A percentile compares a stretch with the other conserved stretches of the same genome.
Conservation (phyloP, 73 alveolate species). For the Urostyla sp. region DNA sequence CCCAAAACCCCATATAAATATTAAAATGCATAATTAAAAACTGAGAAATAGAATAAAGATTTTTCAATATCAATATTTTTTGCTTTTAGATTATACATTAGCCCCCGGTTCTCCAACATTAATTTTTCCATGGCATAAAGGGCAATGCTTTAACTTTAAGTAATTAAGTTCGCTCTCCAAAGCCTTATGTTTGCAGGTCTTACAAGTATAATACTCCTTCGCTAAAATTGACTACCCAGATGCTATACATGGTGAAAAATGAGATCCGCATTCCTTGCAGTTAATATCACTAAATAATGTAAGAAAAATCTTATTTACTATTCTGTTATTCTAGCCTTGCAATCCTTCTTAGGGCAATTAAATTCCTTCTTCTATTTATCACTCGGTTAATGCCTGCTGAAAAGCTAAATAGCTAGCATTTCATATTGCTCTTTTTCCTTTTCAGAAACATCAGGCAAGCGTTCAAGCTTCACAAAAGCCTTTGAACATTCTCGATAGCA, state of each 20-base stretch:
- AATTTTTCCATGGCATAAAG: conserved; percentile 92
- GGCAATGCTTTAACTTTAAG: conserved; percentile 89
- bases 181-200: conserved; percentile 97
- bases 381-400: conserved; percentile 93
- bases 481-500: conserved; percentile 97
- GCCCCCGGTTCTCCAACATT: conserved; percentile 11
- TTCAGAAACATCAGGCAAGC: conserved; percentile 84
- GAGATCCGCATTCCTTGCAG: conserved; percentile 97
- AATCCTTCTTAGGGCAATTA: conserved; percentile 93
- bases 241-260: conserved; percentile 97
- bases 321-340: conserved; percentile 93
- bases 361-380: conserved; percentile 82
- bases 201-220: conserved; percentile 94
- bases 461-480: conserved; percentile 97
- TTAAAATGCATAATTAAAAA: conserved; percentile 5
- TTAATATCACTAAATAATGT: conserved; percentile 79
- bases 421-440: conserved; percentile 91
- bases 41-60: neutral
- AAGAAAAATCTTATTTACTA: conserved; percentile 47
- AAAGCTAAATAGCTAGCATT: conserved; percentile 95
- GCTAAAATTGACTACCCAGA: conserved; percentile 94
- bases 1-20: conserved; percentile 53
- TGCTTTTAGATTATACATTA: too few relatives aligned
- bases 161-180: conserved; percentile 93
- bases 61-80: neutral